Evolutionary conservation across 1,284 basidiomycete species (phyloP), one percentile per base, ranked within the genome.

Genomic region (Vanrija pseudolonga): DNA sequence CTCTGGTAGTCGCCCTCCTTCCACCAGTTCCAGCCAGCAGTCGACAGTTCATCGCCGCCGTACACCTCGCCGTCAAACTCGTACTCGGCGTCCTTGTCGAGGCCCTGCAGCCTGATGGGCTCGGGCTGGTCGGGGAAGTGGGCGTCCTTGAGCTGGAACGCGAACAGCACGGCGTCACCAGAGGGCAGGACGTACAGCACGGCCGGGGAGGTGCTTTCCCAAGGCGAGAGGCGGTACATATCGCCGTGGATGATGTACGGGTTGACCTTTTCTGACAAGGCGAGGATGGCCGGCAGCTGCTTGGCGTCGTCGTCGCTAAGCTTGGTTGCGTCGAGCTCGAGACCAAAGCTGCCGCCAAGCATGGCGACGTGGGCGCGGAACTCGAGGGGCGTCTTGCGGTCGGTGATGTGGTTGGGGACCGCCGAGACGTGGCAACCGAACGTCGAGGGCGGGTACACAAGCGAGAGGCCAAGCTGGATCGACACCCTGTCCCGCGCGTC

Each of bases 281-380:
- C 45, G 23, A 69, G 51, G 12, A 61, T 23, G 4, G 26, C 32
- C 1, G 62, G 65, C 17, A 71, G 61, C 14, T 18, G 22, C 4
- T 24, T 28, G 17, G 47, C 43, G 19, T 71, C 67, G 23, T 63
- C 58, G 14, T 43, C 24, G 11, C 43, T 14, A n/a, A 71, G 41
- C 6, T 48, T 38, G 11, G 46, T 52, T 12, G 63, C 54, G 46
- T 69, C 65, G 22, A 71, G 63, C 56, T 71, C 69, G 47, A 68
- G 64, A 6, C 69, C 69, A 26, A 68, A 69, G 17, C 56, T 57
- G 19, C 69, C 69, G 22, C 65, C 61, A 64, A 71, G 67, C 61
- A 71, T 61, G 15, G 69, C 69, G 19, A 71, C 69, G 43, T 71
- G 69, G 8, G 66, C 69, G 49, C 68, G 50, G 61, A 71, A 71